Evolutionary conservation across 106 monocot genomes (phyloP).

Genomic region (Alisma plantagoaquatica): DNA sequence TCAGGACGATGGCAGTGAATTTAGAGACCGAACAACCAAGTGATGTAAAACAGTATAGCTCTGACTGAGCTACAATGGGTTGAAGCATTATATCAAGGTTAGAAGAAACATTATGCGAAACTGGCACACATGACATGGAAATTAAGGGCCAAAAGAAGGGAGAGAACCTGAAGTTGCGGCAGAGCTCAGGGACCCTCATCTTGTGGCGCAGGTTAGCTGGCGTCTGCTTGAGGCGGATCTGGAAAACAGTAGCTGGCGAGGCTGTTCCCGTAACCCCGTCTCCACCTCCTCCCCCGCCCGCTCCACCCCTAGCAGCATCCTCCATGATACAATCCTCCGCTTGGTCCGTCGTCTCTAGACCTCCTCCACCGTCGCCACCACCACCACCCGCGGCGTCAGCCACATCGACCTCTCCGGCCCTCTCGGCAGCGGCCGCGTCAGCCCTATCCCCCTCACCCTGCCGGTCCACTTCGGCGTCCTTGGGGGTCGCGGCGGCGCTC

Average conservation of each 20-base stretch:
- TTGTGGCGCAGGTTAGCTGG: constrained; percentile 62
- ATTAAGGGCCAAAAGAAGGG: too few relatives aligned
- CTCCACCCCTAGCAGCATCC: too few relatives aligned
- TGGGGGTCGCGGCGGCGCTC: constrained; percentile 4
- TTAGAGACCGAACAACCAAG: too few relatives aligned
- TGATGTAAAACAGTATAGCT: too few relatives aligned
- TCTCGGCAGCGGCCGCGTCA: too few relatives aligned
- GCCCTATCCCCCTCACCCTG: constrained; percentile 11
- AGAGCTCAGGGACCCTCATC: constrained; percentile 97
- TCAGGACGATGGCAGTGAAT: too few relatives aligned
- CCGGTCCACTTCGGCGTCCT: constrained; percentile 8
- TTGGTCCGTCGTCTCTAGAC: constrained; percentile 19
- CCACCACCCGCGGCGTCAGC: not conserved
- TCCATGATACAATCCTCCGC: constrained; percentile 30
- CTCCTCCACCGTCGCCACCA: constrained; percentile 4
- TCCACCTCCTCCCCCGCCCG: too few relatives aligned
- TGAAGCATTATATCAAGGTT: too few relatives aligned
- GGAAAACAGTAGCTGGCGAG: constrained; percentile 71
- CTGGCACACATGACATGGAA: too few relatives aligned
- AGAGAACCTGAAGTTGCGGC: constrained; percentile 91
- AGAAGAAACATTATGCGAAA: too few relatives aligned
- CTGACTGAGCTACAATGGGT: too few relatives aligned
- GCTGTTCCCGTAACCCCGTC: constrained; percentile 9
- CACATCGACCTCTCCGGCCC: constrained; percentile 3
- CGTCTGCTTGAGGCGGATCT: constrained; percentile 86